These are phyloP conservation scores for Lumnitzera racemosa DNA, from an alignment of 345 rosid genomes.

Conservation along the genomic window DNA sequence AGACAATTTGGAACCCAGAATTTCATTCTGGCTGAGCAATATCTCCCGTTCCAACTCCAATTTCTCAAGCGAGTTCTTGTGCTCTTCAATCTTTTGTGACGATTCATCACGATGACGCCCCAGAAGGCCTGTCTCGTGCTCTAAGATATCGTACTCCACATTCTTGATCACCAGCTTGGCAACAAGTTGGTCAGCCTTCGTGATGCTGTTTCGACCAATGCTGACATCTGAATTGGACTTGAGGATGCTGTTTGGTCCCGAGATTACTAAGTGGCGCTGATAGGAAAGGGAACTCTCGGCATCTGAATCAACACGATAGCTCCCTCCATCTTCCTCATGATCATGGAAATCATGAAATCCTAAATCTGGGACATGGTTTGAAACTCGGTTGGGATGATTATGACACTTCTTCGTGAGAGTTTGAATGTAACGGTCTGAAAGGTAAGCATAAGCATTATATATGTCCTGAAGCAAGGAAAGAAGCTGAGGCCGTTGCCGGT, in stretches of 20 bases:
- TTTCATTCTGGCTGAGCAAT: slow-evolving; percentile 38
- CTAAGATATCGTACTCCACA: slow-evolving; percentile 35
- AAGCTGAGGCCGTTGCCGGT: slow-evolving; percentile 53
- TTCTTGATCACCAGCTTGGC: slow-evolving; percentile 33
- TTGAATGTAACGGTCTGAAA: slow-evolving; percentile 26
- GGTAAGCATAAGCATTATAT: slow-evolving; percentile 42
- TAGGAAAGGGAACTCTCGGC: slow-evolving; percentile 35
- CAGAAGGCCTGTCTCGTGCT: slow-evolving; percentile 27
- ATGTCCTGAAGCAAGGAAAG: slow-evolving; percentile 47
- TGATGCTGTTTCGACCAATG: too few species aligned
- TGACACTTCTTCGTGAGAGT: slow-evolving; percentile 6
- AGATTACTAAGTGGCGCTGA: slow-evolving; percentile 14
- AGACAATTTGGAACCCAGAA: slow-evolving; percentile 27
- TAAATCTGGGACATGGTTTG: background rate
- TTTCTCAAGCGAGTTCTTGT: slow-evolving; percentile 44
- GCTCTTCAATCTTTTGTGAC: slow-evolving; percentile 30
- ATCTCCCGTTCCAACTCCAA: slow-evolving; percentile 54
- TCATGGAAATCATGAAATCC: background rate
- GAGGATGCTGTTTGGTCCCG: background rate
- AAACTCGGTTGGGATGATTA: background rate
- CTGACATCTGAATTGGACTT: background rate
- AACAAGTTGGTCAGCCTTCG: slow-evolving; percentile 22
- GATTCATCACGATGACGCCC: slow-evolving; percentile 30
- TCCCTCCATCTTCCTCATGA: slow-evolving; percentile 6
- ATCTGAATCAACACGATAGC: slow-evolving; percentile 21